Evolutionary conservation across 2,329 filamentous ascomycete genomes (phyloP), one percentile per base, ranked within the genome.

Genomic region (Trichoderma koningiopsis): DNA sequence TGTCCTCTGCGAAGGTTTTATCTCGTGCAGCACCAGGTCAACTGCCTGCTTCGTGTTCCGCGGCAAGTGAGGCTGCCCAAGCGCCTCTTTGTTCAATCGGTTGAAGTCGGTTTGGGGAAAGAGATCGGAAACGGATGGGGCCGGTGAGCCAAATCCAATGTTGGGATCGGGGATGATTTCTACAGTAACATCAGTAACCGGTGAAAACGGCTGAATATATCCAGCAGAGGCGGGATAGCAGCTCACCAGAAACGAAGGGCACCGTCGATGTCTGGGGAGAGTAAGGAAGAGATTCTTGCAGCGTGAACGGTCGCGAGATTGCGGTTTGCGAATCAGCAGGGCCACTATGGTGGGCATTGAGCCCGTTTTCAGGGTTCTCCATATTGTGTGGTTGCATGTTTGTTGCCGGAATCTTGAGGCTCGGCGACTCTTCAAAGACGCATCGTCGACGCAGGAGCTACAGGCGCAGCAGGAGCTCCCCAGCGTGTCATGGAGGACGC

Each of bases 211-310:
- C 13, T 37, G 31, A 19, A 10, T 27, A 35, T n/a, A 22, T n/a
- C 37, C 4, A 59, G 40, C 35, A 55, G 35, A 24, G 47, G 63
- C 22, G 37, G 22, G 43, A 47, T 29, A 59, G 56, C 10, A 64
- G 76, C 83, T 72, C 80, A 94, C 92, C 89, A 73, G 91, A 87
- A 78, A 91, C 88, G 79, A 95, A 93, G 3, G 92, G 92, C 64
- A 92, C 86, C 60, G 94, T 91, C 4, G 92, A 93, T 60, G 90
- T 92, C 77, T 95, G 90, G 29, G 93, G 92, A 63, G 92, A 92
- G 80, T 90, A 94, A n/a, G 92, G 91, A 57, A 96, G 83, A 35
- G 92, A 92, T 76, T 96, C 91, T 68, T 91, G 87, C 14, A 96
- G 86, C 4, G 86, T 87, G 76, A 90, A 88, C 1, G 89, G 84